Conservation (phyloP, 2,329 filamentous ascomycete genomes). For the Sodiomyces alkalinus region DNA sequence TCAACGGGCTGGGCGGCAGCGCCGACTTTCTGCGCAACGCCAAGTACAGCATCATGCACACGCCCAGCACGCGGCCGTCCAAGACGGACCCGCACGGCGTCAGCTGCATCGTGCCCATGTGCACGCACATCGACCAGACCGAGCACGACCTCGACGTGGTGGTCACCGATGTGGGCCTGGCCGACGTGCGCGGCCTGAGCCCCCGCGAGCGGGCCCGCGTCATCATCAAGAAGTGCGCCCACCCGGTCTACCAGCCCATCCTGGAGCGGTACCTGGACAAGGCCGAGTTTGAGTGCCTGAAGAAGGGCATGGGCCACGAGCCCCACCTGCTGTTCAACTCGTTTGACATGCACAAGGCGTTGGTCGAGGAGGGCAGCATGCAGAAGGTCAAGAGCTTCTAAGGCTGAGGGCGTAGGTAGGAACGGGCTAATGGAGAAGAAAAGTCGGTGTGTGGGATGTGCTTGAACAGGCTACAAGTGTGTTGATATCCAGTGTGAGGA, state of each 20-base stretch:
- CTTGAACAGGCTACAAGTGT: too few relatives aligned
- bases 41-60: slow-evolving; percentile 91
- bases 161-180: slow-evolving; percentile 61
- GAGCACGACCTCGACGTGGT: slow-evolving; percentile 87
- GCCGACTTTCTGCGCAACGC: slow-evolving; percentile 67
- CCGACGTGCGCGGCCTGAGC: slow-evolving; percentile 68
- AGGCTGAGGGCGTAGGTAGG: too few relatives aligned
- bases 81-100: slow-evolving; percentile 75
- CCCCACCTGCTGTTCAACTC: slow-evolving; percentile 74
- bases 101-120: slow-evolving; percentile 85
- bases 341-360: slow-evolving; percentile 80
- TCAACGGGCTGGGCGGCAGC: slow-evolving; percentile 70
- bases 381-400: slow-evolving; percentile 56
- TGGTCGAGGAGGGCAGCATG: slow-evolving; percentile 77
- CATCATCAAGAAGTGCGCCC: slow-evolving; percentile 76
- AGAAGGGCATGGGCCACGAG: slow-evolving; percentile 81
- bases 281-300: slow-evolving; percentile 73
- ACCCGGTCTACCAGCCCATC: slow-evolving; percentile 74
- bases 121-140: slow-evolving; percentile 82
- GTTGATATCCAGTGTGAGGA: too few relatives aligned
- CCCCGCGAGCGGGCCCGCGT: slow-evolving; percentile 68
- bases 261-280: slow-evolving; percentile 70
- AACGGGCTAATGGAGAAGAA: too few relatives aligned
- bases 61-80: slow-evolving; percentile 62
- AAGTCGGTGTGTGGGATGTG: too few relatives aligned